Conservation (phyloP, 371 early-diverging fungal genomes). For the Parasitella parasitica region DNA sequence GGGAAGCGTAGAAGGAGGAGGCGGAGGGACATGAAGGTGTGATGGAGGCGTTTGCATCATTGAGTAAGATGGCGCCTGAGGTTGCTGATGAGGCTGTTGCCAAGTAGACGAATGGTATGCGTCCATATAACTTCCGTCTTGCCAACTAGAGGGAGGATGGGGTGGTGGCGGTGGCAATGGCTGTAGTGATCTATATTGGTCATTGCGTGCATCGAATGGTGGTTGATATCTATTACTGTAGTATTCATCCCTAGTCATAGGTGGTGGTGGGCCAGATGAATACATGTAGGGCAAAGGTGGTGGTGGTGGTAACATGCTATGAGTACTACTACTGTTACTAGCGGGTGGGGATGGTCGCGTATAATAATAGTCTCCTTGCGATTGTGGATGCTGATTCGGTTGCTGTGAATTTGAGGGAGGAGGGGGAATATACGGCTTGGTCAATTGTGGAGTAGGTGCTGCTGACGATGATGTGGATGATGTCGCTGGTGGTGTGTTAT, state of each 20-base stretch:
- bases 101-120: conserved; percentile 38
- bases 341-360: conserved; percentile 16
- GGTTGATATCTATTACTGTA: conserved; percentile 1
- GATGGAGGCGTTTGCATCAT: background rate
- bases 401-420: background rate
- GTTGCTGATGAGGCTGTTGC: conserved; percentile 46
- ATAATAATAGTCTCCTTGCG: conserved; percentile 11
- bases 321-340: background rate
- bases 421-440: conserved; percentile 13
- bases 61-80: background rate
- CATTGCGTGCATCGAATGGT: background rate
- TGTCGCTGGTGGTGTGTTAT: conserved; percentile 3
- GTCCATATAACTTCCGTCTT: conserved; percentile 5
- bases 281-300: conserved; percentile 23
- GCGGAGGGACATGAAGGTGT: background rate
- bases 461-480: background rate
- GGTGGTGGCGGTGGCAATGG: background rate
- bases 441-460: conserved; percentile 3
- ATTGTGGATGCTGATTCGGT: background rate
- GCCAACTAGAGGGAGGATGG: background rate
- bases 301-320: too few relatives aligned
- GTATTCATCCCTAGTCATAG: conserved; percentile 7
- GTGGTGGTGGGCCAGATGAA: conserved; percentile 3
- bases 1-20: background rate
- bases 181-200: background rate